Conservation (phyloP, 2,329 filamentous ascomycete species). For the Calonectria multiphialidica region DNA sequence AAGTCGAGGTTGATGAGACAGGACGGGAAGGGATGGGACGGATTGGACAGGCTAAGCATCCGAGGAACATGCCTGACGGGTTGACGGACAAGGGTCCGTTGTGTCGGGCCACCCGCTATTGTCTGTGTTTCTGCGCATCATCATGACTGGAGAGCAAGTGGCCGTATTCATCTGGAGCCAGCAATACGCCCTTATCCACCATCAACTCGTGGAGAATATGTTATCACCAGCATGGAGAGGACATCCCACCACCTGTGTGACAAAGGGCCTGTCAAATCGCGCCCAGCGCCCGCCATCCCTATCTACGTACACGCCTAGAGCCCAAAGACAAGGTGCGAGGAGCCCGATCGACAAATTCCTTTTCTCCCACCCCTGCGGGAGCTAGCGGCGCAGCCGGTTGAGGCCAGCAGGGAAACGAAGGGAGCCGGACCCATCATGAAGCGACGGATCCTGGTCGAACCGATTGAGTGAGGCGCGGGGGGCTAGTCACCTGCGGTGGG, state of each 20-base stretch:
- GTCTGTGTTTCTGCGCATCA: neutral
- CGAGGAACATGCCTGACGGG: neutral
- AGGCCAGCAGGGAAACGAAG: slow-evolving; percentile 14
- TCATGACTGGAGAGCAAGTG: neutral
- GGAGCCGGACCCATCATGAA: slow-evolving; percentile 2
- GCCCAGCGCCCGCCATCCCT: neutral
- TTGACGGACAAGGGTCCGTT: slow-evolving; percentile 1
- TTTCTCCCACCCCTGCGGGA: slow-evolving; percentile 22
- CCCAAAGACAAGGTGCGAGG: neutral
- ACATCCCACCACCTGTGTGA: neutral
- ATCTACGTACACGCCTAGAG: slow-evolving; percentile 7
- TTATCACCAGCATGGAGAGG: neutral
- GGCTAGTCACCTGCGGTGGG: neutral
- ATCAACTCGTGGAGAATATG: neutral
- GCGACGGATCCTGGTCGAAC: slow-evolving; percentile 12
- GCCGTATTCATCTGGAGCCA: neutral
- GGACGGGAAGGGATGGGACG: neutral
- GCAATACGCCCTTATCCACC: neutral
- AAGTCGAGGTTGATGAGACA: neutral
- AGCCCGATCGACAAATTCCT: slow-evolving; percentile 19
- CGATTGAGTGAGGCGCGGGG: slow-evolving; percentile 16
- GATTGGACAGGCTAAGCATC: neutral
- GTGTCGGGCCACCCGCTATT: slow-evolving; percentile 4
- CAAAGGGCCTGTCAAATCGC: slow-evolving; percentile 13
- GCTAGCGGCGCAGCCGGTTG: slow-evolving; percentile 21